phyloP scores from a whole-genome alignment of 1,139 yeast genomes.

The Saccharomyces pastorianus region DNA sequence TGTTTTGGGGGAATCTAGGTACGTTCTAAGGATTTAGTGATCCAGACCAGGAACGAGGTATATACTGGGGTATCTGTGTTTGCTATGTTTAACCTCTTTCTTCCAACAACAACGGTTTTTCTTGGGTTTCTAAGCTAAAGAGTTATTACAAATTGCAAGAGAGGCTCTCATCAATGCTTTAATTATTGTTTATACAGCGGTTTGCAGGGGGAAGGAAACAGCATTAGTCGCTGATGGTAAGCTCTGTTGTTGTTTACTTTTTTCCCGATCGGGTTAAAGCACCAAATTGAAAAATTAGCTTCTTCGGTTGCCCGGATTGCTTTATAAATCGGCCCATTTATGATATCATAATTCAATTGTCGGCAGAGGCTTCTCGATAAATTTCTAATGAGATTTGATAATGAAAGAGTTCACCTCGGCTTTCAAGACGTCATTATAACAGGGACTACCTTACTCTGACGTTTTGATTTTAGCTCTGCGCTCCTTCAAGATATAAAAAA shows the following conservation, averaged over 20 bases:
- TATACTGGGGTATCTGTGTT: background rate
- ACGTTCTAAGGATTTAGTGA: background rate
- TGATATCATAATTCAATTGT: too few species aligned
- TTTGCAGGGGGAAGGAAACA: background rate
- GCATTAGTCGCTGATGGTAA: background rate
- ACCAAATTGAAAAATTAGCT: background rate
- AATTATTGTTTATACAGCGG: conserved; percentile 3
- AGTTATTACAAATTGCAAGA: too few species aligned
- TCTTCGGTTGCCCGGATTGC: background rate
- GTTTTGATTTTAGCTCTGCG: too few species aligned
- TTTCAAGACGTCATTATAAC: too few species aligned
- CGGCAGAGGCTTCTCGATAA: background rate
- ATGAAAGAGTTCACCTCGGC: background rate
- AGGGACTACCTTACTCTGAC: too few species aligned
- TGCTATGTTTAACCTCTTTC: background rate
- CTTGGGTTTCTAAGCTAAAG: background rate
- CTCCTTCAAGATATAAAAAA: too few species aligned
- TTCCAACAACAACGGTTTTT: background rate
- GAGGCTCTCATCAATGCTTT: too few species aligned
- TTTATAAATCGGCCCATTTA: background rate
- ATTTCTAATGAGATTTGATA: background rate
- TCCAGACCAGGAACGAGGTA: background rate
- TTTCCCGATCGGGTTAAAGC: background rate
- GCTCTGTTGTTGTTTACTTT: background rate
- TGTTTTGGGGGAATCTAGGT: background rate